Conservation (phyloP, 306 rosid genomes). For the Cucurbita moschata region DNA sequence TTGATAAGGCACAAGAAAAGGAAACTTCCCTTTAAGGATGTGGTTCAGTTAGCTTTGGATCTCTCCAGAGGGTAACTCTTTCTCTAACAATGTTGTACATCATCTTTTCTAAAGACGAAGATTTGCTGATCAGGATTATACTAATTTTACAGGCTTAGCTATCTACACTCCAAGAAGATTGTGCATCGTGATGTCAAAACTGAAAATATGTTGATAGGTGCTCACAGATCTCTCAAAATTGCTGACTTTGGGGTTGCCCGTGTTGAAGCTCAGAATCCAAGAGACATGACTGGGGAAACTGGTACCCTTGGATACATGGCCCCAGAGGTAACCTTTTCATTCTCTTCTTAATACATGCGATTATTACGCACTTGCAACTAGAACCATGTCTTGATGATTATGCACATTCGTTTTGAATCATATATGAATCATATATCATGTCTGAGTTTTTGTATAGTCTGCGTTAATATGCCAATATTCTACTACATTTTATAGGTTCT, state of each 20-base stretch:
- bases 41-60: slow-evolving; percentile 49
- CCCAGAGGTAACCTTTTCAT: slow-evolving; percentile 38
- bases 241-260: slow-evolving; percentile 79
- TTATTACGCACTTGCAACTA: not conserved
- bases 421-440: not conserved
- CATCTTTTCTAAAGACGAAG: not conserved
- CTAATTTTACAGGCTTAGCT: slow-evolving; percentile 35
- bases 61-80: slow-evolving; percentile 45
- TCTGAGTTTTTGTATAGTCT: not conserved
- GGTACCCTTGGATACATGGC: slow-evolving; percentile 81
- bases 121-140: not conserved
- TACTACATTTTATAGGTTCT: slow-evolving; percentile 29
- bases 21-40: slow-evolving; percentile 47
- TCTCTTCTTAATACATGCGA: not conserved
- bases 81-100: not conserved
- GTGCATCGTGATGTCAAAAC: slow-evolving; percentile 67
- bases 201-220: slow-evolving; percentile 48
- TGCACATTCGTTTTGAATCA: too few relatives aligned
- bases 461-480: not conserved
- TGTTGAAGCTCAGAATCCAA: slow-evolving; percentile 63
- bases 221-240: slow-evolving; percentile 25
- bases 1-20: slow-evolving; percentile 30
- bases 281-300: slow-evolving; percentile 79
- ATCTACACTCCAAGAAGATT: slow-evolving; percentile 53
- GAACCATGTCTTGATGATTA: not conserved